Evolutionary conservation across 2,329 filamentous ascomycete species (phyloP).

Genomic region (Volutella citrinella): DNA sequence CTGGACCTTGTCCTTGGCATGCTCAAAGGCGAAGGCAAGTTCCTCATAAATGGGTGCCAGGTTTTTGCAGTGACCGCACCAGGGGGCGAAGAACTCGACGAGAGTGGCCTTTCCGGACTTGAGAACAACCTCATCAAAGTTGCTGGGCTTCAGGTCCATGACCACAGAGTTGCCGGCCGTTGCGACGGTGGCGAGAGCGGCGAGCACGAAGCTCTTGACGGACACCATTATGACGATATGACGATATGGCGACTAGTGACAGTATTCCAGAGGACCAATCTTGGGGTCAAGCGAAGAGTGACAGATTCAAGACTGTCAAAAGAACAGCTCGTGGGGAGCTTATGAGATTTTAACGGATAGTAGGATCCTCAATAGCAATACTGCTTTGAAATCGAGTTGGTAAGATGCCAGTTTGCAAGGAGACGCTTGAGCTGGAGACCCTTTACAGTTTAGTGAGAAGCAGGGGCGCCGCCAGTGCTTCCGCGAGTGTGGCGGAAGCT

Average conservation of each 20-base stretch:
- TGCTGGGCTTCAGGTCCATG: constrained; percentile 81
- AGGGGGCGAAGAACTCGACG: constrained; percentile 97
- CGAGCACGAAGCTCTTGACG: constrained; percentile 58
- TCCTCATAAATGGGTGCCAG: constrained; percentile 95
- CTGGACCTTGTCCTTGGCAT: constrained; percentile 68
- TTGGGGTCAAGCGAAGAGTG: not conserved
- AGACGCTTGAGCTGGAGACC: too few relatives aligned
- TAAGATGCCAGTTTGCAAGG: constrained; percentile 31
- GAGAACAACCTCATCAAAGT: constrained; percentile 88
- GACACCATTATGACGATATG: constrained; percentile 56
- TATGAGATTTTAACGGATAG: too few relatives aligned
- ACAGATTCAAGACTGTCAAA: constrained; percentile 9
- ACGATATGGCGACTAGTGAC: too few relatives aligned
- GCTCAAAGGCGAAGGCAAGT: constrained; percentile 71
- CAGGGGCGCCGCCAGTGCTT: too few relatives aligned
- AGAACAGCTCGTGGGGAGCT: too few relatives aligned
- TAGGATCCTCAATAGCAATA: constrained; percentile 7
- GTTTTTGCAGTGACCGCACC: constrained; percentile 99
- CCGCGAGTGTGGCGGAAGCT: too few relatives aligned
- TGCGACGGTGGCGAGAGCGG: constrained; percentile 51
- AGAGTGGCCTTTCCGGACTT: constrained; percentile 92
- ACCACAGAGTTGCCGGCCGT: constrained; percentile 79
- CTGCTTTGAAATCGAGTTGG: constrained; percentile 25
- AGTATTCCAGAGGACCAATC: too few relatives aligned
- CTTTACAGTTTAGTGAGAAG: too few relatives aligned